Percentiles rank a stretch among this genome's conserved stretches.
Evolutionary conservation across 164 flowering plant genomes (phyloP).

Genomic region (Aristolochia contorta): DNA sequence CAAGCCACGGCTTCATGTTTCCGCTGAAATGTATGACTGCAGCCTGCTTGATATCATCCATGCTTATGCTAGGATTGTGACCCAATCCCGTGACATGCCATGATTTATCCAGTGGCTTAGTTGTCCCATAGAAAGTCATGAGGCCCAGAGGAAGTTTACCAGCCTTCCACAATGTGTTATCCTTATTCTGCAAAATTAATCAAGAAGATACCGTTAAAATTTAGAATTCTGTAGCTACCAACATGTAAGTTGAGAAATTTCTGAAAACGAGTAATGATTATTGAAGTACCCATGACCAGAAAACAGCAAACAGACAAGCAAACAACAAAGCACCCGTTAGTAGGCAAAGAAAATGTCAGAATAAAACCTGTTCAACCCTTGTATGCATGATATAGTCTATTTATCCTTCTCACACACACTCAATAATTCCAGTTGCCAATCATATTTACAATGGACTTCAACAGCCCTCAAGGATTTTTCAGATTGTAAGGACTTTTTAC

Average conservation of each 20-base stretch:
- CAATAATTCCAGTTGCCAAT: no score
- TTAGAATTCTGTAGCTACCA: not conserved
- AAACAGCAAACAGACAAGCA: no score
- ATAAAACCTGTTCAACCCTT: no score
- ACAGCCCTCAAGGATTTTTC: no score
- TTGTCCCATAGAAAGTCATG: slow-evolving; percentile 66
- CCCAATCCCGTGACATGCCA: slow-evolving; percentile 96
- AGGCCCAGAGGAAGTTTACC: slow-evolving; percentile 84
- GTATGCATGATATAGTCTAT: no score
- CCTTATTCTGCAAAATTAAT: slow-evolving; percentile 44
- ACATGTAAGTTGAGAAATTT: not conserved
- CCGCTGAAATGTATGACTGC: slow-evolving; percentile 91
- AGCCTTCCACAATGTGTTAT: slow-evolving; percentile 54
- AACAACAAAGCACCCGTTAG: no score
- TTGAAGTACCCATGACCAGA: not conserved
- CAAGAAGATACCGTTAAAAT: not conserved
- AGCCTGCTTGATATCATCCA: slow-evolving; percentile 77
- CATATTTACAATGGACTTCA: no score
- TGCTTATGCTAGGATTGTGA: slow-evolving; percentile 82
- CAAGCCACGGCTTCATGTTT: slow-evolving; percentile 97
- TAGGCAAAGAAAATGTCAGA: no score
- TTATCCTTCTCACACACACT: no score
- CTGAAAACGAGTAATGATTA: not conserved
- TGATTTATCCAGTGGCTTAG: slow-evolving; percentile 80
- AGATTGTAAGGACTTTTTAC: no score